A percentile compares a stretch with the other conserved stretches of the same genome.
Conservation (phyloP, 2,329 filamentous ascomycete species). For the Calonectria honghensis region DNA sequence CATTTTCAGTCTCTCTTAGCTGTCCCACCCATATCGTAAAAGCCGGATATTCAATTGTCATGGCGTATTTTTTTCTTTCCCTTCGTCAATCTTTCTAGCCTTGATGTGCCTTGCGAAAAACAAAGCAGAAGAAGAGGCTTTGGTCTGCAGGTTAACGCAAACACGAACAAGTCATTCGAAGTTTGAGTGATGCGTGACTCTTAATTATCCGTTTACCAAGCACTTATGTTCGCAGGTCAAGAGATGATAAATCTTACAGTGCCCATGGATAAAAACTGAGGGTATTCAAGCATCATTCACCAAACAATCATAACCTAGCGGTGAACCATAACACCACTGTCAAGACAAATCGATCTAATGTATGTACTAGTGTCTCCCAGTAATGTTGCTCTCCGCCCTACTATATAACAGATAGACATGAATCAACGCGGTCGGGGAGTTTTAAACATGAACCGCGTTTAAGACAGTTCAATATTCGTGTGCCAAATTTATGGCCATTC, state of each 20-base stretch:
- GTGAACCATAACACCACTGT: slow-evolving; percentile 53
- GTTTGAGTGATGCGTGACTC: not conserved
- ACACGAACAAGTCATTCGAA: not conserved
- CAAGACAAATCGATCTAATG: slow-evolving; percentile 44
- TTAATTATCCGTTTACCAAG: not conserved
- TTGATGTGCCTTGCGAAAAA: not conserved
- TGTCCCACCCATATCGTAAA: not conserved
- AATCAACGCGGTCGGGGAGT: not conserved
- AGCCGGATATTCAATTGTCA: no score
- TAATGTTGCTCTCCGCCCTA: slow-evolving; percentile 32
- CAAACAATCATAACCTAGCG: slow-evolving; percentile 50
- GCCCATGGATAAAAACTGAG: not conserved
- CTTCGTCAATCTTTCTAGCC: not conserved
- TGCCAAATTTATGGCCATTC: slow-evolving; percentile 27
- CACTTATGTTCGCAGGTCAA: not conserved
- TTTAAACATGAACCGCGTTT: slow-evolving; percentile 16
- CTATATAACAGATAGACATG: not conserved
- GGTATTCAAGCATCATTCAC: slow-evolving; percentile 48
- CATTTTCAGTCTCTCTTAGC: not conserved
- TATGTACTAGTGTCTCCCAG: slow-evolving; percentile 35
- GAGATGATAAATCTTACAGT: not conserved
- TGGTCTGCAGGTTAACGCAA: not conserved
- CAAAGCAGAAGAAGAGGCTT: not conserved
- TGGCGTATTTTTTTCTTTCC: no score
- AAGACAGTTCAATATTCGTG: slow-evolving; percentile 23